Base-by-base conservation (phyloP, 306 rosid genomes). In the Sophora flavescens region DNA sequence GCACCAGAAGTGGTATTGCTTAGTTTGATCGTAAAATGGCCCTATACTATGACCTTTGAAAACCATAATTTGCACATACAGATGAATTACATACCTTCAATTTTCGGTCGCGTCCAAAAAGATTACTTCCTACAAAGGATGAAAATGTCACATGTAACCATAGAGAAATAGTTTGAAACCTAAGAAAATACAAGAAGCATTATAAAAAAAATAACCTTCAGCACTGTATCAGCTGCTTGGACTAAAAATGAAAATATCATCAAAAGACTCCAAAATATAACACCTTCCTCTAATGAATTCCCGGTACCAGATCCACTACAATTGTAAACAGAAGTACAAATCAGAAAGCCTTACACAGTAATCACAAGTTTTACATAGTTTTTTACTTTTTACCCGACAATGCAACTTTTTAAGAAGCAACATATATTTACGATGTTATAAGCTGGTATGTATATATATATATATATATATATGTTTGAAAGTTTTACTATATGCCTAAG, bases 221-320 rank as follows among this genome's bases (percentile, higher is more conserved):
- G 53, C 41, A 93, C 92, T 0, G 97, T 88, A 79, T 84, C 93
- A 26, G 97, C 97, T 14, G 98, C 98, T 88, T 91, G 98, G 78
- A 93, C 86, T 51, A 89, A 87, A 83, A 91, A 93, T 56, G 98
- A 93, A 81, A 91, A 60, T 66, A 88, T 89, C 98, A 93, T 93
- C 87, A 93, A 63, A 87, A 88, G 81, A 78, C 91, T 91, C 98
- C 98, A 93, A 77, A 93, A 93, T 33, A 86, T 78, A 70, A 97
- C 93, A 53, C 93, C 97, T 59, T 93, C 96, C 82, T 82, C 85
- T 56, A 93, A 84, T 77, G 93, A 89, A 82, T 85, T 68, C 50
- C 96, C 97, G 70, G 91, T 97, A 85, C 85, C 75, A 70, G 97
- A 84, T 76, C 97, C 98, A 84, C 98, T 91, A 82, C 60, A 84